A percentile compares a stretch with the other conserved stretches of the same genome.
Conservation (phyloP, 2,329 filamentous ascomycete genomes). For the Stagonosporopsis cucurbitacearum region DNA sequence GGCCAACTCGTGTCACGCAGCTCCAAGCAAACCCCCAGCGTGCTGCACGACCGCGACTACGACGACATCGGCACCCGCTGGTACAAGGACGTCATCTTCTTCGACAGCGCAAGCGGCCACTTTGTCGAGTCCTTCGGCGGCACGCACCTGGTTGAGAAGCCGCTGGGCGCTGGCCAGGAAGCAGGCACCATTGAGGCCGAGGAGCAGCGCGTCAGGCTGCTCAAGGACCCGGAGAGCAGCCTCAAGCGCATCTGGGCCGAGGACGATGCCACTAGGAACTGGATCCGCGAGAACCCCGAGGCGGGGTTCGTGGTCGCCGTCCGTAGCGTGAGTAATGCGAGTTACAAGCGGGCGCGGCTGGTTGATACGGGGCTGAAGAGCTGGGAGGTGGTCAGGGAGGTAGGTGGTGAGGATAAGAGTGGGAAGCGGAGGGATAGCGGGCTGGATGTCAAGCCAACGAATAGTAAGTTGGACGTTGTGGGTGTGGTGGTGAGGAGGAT, state of each 20-base stretch:
- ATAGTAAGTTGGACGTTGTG: slow-evolving; percentile 45
- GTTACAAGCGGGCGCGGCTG: slow-evolving; percentile 44
- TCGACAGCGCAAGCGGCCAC: slow-evolving; percentile 29
- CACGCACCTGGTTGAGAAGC: slow-evolving; percentile 39
- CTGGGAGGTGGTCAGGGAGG: slow-evolving; percentile 43
- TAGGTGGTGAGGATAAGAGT: slow-evolving; percentile 34
- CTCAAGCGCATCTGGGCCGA: slow-evolving; percentile 35
- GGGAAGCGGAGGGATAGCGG: slow-evolving; percentile 43
- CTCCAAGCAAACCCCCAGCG: slow-evolving; percentile 37
- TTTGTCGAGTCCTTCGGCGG: slow-evolving; percentile 43
- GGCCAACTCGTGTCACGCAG: slow-evolving; percentile 43
- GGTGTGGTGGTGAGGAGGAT: slow-evolving; percentile 44
- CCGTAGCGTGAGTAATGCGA: slow-evolving; percentile 42
- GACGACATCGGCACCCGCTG: slow-evolving; percentile 45
- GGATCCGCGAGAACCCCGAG: slow-evolving; percentile 39
- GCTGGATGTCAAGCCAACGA: slow-evolving; percentile 38
- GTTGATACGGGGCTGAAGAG: slow-evolving; percentile 39
- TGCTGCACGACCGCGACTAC: slow-evolving; percentile 44
- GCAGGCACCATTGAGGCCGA: slow-evolving; percentile 46
- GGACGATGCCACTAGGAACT: slow-evolving; percentile 31
- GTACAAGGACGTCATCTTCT: slow-evolving; percentile 48
- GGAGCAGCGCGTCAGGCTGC: slow-evolving; percentile 39
- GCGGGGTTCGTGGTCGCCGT: slow-evolving; percentile 43
- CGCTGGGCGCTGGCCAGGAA: slow-evolving; percentile 33
- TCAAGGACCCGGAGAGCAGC: slow-evolving; percentile 39